Evolutionary conservation across 495 filamentous ascomycete species (phyloP).

Genomic region (Penicillium paradoxum): DNA sequence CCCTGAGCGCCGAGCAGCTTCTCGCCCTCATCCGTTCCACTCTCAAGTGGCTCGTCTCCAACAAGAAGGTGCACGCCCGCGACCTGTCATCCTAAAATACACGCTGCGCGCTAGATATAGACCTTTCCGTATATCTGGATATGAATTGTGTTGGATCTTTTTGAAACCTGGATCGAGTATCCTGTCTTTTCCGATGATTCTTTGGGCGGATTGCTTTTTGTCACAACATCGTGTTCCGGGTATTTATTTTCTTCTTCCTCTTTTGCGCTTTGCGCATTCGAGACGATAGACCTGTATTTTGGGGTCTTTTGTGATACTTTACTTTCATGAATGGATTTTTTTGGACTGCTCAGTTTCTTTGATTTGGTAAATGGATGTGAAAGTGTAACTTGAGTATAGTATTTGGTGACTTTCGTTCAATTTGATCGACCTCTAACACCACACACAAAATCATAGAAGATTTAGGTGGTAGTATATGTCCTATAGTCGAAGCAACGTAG

Average conservation of each 20-base stretch:
- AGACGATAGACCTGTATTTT: constrained; percentile 5
- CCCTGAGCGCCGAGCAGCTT: constrained; percentile 35
- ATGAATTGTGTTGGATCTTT: constrained; percentile 6
- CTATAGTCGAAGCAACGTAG: too few relatives aligned
- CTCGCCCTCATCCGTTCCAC: constrained; percentile 32
- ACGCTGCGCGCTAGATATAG: constrained; percentile 1
- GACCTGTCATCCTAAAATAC: constrained; percentile 24
- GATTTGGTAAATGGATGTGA: background rate
- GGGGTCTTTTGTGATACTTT: constrained; percentile 10
- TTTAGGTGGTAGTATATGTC: too few relatives aligned
- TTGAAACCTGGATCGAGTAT: constrained; percentile 12
- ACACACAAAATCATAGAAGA: too few relatives aligned
- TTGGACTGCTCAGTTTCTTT: constrained; percentile 14
- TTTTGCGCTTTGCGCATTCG: constrained; percentile 1
- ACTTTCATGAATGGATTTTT: constrained; percentile 23
- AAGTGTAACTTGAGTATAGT: background rate
- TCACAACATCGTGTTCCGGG: constrained; percentile 16
- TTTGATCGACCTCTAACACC: too few relatives aligned
- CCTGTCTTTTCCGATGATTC: constrained; percentile 7
- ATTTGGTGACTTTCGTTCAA: too few relatives aligned
- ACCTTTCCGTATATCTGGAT: constrained; percentile 8
- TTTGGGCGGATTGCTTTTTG: constrained; percentile 7
- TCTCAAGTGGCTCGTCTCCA: constrained; percentile 34
- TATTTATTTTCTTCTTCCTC: constrained; percentile 17
- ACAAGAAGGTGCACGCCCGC: constrained; percentile 35